Percentiles rank a stretch among this genome's conserved stretches.
Conservation (phyloP, 2,329 filamentous ascomycete genomes). For the Kalmusia sp. region DNA sequence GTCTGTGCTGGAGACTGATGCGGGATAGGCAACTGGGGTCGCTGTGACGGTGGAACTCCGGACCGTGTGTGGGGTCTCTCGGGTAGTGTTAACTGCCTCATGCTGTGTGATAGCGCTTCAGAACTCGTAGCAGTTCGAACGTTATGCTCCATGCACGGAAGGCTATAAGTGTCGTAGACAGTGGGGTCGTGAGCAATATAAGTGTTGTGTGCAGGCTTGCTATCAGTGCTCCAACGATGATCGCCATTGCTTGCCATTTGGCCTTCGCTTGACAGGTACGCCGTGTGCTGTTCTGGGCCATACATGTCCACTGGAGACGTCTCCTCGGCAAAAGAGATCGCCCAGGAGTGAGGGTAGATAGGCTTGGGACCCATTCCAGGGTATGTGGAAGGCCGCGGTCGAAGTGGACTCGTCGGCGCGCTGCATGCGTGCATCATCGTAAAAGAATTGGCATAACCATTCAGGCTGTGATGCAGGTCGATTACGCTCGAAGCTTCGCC, state of each 20-base stretch:
- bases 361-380: conserved; percentile 30
- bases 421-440: conserved; percentile 32
- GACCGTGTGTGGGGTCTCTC: conserved; percentile 29
- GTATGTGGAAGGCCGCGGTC: conserved; percentile 22
- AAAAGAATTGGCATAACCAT: conserved; percentile 24
- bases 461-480: conserved; percentile 24
- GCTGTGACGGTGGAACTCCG: conserved; percentile 23
- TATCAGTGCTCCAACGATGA: conserved; percentile 26
- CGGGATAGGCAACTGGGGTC: conserved; percentile 40
- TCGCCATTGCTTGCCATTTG: conserved; percentile 19
- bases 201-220: conserved; percentile 16
- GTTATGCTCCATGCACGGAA: conserved; percentile 27
- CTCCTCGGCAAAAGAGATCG: conserved; percentile 32
- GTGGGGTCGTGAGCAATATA: conserved; percentile 31
- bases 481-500: conserved; percentile 32
- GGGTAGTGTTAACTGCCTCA: conserved; percentile 36
- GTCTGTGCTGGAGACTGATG: conserved; percentile 33
- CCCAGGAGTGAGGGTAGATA: conserved; percentile 29
- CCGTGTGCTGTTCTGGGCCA: conserved; percentile 24
- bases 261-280: conserved; percentile 28
- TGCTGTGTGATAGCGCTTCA: conserved; percentile 36
- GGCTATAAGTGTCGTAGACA: conserved; percentile 17
- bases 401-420: conserved; percentile 9
- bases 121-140: conserved; percentile 11
- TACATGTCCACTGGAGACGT: conserved; percentile 39